phyloP scores from a whole-genome alignment of 768 basidiomycete genomes.

The Amanita brunnescens region DNA sequence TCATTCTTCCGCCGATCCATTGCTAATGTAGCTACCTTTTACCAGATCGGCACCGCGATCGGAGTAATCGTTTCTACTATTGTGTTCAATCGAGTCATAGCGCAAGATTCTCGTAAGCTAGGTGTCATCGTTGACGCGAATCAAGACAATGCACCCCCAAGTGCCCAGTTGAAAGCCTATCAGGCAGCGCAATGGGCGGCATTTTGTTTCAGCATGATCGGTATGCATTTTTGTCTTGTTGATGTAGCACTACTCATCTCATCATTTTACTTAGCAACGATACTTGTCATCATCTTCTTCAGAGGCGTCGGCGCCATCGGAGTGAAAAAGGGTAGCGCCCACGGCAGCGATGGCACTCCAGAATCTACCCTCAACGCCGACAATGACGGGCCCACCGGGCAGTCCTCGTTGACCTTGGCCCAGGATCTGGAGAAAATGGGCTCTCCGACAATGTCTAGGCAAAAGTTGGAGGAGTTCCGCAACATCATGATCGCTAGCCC shows the following conservation, averaged over 20 bases:
- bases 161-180: constrained; percentile 44
- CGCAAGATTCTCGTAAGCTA: constrained; percentile 18
- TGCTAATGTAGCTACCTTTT: neutral
- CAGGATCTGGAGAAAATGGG: too few relatives aligned
- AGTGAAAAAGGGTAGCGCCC: neutral
- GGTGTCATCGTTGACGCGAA: constrained; percentile 23
- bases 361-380: neutral
- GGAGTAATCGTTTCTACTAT: constrained; percentile 69
- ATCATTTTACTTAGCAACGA: constrained; percentile 12
- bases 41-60: constrained; percentile 56
- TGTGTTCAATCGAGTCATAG: constrained; percentile 49
- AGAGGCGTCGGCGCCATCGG: constrained; percentile 22
- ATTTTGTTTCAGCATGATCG: constrained; percentile 53
- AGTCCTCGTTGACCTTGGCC: too few relatives aligned
- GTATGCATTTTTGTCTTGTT: constrained; percentile 23
- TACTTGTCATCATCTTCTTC: constrained; percentile 18
- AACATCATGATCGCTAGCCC: too few relatives aligned
- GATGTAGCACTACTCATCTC: neutral
- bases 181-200: constrained; percentile 56
- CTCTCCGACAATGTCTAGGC: too few relatives aligned
- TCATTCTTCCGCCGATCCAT: neutral
- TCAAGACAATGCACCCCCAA: constrained; percentile 17
- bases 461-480: too few relatives aligned
- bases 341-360: neutral
- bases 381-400: too few relatives aligned